Evolutionary conservation across 2,329 filamentous ascomycete genomes (phyloP), one percentile per base, ranked within the genome.

Genomic region (Clarireedia homoeocarpa): DNA sequence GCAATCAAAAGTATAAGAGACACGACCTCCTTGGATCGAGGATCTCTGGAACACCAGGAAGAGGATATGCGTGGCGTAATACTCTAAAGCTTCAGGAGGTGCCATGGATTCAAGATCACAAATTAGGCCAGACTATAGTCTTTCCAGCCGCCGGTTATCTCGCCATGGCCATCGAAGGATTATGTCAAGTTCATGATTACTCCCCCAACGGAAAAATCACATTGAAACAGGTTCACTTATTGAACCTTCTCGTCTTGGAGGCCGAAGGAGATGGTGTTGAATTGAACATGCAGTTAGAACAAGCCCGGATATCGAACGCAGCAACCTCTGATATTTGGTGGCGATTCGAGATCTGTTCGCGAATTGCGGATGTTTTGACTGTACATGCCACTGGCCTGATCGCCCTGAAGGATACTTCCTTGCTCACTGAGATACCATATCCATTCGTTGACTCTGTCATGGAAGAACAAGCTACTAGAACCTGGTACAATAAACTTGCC

Each of bases 21-120:
- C 73, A 76, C 48, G 77, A 81, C 53, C 71, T 80, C 2, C 75
- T 81, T 27, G 78, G 78, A 23, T 47, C 40, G 17, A 55, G 38
- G 30, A 49, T 50, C 45, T 6, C 50, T 27, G 65, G 56, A 42
- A 59, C 46, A 3, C 61, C 49, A 7, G 51, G 59, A 2, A 56
- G 61, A n/a, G 61, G 65, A 23, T 63, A 63, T 1, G 48, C 51
- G 2, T 72, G 70, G 70, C 49, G 69, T 7, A 67, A 69, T 42
- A n/a, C 66, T 2, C 42, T 72, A 4, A 24, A 42, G 1, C 26
- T 64, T 2, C 58, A 61, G 2, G 76, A 80, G 61, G 76, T 77
- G 50, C 75, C 76, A 0, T 81, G 78, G 78, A 69, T 81, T 9
- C 65, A 70, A 38, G 76, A 80, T 55, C 78, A 81, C 53, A 72